Base-by-base conservation (phyloP, 768 basidiomycete species). In the Mycena capillaripes region DNA sequence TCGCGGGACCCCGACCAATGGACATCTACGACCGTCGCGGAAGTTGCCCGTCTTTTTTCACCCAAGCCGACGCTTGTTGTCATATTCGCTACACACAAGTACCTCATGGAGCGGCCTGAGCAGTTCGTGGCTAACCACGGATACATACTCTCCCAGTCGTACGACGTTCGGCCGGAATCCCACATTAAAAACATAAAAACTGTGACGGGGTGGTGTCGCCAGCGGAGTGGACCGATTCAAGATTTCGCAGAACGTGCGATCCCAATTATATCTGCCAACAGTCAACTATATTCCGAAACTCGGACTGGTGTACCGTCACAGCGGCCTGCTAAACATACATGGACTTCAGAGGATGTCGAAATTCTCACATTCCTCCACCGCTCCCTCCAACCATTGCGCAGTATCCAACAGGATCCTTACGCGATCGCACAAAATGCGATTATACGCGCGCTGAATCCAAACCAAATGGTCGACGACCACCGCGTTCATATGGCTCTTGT, bases 341-440 rank as follows among this genome's bases (percentile, higher is more conserved):
- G 93, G 86, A 85, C 84, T 32, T 76, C 81, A 19, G 81, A 86
- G 4, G 94, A 96, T 70, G 83, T 81, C 52, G 53, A 81, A 16
- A 91, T 95, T 71, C 80, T 95, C 25, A 82, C 82, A 2, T 92
- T 93, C 64, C 83, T 96, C 21, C 78, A 84, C 16, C 84, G 87
- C 25, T 86, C 92, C 21, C 78, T 94, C 38, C 87, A 88, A 12
- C 81, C 82, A 27, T 77, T 75, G 16, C 88, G 88, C 11, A 73
- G 81, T 6, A 87, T 81, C 44, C 94, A 96, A 78, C 14, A n/a
- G 0, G 90, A 95, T 64, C 93, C 93, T 0, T 95, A 91, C 77
- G 77, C 82, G 1, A 77, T 88, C 1, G 82, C 88, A 0, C 83
- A 87, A 30, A 86, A 88, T 19, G 81, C 82, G 19, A 88, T 97